A percentile compares a stretch with the other conserved stretches of the same genome.
Evolutionary conservation across 2,329 filamentous ascomycete genomes (phyloP).

Genomic region (Tolypocladium pustulatum): DNA sequence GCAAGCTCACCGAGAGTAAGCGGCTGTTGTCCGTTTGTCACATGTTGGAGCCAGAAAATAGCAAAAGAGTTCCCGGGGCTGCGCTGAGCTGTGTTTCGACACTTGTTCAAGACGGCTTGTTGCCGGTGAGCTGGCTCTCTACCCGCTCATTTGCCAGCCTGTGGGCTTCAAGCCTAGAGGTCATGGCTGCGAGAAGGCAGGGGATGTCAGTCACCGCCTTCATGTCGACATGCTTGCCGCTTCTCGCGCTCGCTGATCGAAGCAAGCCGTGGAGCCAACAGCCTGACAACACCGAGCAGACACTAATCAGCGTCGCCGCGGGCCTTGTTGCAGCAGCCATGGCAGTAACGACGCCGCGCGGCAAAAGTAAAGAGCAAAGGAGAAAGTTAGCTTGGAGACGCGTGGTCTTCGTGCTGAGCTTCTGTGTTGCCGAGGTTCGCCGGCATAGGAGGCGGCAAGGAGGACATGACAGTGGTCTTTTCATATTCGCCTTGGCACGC

Average conservation of each 20-base stretch:
- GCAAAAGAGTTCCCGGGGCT: constrained; percentile 3
- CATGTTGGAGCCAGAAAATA: constrained; percentile 7
- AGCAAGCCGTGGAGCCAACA: not conserved
- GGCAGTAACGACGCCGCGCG: constrained; percentile 7
- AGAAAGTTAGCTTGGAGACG: constrained; percentile 11
- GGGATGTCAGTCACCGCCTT: constrained; percentile 13
- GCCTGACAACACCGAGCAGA: constrained; percentile 10
- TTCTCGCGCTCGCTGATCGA: constrained; percentile 8
- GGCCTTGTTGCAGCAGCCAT: constrained; percentile 17
- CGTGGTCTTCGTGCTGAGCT: constrained; percentile 14
- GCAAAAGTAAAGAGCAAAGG: constrained; percentile 2
- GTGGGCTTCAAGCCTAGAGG: constrained; percentile 15
- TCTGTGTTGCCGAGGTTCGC: constrained; percentile 9
- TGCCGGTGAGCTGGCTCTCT: constrained; percentile 14
- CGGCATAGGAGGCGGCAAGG: not conserved
- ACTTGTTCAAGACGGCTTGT: constrained; percentile 8
- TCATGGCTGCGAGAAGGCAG: constrained; percentile 10
- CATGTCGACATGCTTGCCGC: constrained; percentile 11
- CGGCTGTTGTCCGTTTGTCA: constrained; percentile 11
- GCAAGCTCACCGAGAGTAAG: constrained; percentile 8
- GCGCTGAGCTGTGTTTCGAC: constrained; percentile 12
- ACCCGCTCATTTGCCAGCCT: constrained; percentile 12
- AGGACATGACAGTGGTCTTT: constrained; percentile 7
- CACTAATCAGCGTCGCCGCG: constrained; percentile 18
- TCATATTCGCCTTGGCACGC: constrained; percentile 15